A percentile compares a stretch with the other conserved stretches of the same genome.
These are phyloP conservation scores for Monosporozyma servazzii DNA, from an alignment of 805 yeast genomes.

Conservation along the genomic window DNA sequence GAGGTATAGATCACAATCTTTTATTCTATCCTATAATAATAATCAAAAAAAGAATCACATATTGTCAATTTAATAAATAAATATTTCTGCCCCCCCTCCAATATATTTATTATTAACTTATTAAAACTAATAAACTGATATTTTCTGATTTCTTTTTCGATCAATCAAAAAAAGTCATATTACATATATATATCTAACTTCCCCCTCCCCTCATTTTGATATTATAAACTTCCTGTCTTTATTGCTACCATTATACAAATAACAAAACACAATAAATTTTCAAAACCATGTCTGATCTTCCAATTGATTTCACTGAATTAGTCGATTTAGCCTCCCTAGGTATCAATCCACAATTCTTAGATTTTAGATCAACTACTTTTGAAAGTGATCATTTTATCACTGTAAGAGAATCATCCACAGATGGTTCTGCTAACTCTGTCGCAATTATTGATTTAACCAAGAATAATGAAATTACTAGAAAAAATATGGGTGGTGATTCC, in stretches of 20 bases:
- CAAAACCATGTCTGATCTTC: constrained; percentile 59
- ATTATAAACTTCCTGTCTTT: too few species aligned
- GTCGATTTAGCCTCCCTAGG: constrained; percentile 82
- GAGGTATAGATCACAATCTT: too few species aligned
- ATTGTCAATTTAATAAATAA: too few species aligned
- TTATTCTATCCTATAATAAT: too few species aligned
- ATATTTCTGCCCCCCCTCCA: too few species aligned
- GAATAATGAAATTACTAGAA: constrained; percentile 71
- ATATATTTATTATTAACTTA: too few species aligned
- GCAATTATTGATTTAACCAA: constrained; percentile 82
- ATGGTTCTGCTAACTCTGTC: constrained; percentile 66
- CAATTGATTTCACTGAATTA: constrained; percentile 94
- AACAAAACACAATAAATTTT: background rate
- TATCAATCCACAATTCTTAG: constrained; percentile 74
- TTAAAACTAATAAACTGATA: too few species aligned
- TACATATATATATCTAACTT: too few species aligned
- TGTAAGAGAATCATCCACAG: constrained; percentile 47
- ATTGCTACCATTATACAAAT: too few species aligned
- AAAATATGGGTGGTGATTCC: constrained; percentile 93
- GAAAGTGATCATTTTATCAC: constrained; percentile 90
- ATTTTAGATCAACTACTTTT: constrained; percentile 87
- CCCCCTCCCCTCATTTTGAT: background rate
- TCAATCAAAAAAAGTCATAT: too few species aligned
- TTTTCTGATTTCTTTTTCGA: too few species aligned
- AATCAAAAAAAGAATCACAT: too few species aligned